phyloP scores from a whole-genome alignment of 179 eudicot genomes.

The Spergularia azorica region DNA sequence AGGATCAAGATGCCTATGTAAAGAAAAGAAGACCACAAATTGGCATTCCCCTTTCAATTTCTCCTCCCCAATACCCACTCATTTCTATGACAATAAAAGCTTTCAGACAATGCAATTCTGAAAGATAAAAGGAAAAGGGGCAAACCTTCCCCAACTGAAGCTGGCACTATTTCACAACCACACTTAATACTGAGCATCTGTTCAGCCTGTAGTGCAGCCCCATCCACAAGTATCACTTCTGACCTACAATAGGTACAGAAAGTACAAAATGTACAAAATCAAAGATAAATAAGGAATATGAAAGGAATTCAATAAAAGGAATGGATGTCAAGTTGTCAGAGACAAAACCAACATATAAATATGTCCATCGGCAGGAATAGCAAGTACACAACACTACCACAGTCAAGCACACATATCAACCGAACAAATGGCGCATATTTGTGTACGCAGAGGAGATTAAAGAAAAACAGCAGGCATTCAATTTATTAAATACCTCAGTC shows the following conservation, averaged over 20 bases:
- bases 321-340: too few species aligned
- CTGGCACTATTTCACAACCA: conserved; percentile 70
- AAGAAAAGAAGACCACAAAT: conserved; percentile 1
- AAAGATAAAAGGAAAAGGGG: background rate
- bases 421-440: too few species aligned
- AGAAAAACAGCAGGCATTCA: too few species aligned
- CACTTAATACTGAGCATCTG: conserved; percentile 52
- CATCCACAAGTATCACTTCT: conserved; percentile 57
- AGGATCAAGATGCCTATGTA: background rate
- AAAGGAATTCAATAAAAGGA: background rate
- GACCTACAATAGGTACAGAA: conserved; percentile 34
- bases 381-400: too few species aligned
- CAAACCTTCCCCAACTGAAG: conserved; percentile 52
- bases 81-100: background rate
- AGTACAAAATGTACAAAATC: conserved; percentile 4
- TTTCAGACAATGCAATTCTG: conserved; percentile 10
- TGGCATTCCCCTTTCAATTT: background rate
- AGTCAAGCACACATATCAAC: too few species aligned
- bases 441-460: too few species aligned
- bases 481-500: too few species aligned
- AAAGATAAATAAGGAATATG: conserved; percentile 3
- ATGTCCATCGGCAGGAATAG: too few species aligned
- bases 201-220: conserved; percentile 44
- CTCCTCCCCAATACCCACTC: background rate
- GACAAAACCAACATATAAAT: too few species aligned